These are phyloP conservation scores for Cladosporium colombiae DNA, from an alignment of 2,329 filamentous ascomycete genomes.

Conservation along the genomic window DNA sequence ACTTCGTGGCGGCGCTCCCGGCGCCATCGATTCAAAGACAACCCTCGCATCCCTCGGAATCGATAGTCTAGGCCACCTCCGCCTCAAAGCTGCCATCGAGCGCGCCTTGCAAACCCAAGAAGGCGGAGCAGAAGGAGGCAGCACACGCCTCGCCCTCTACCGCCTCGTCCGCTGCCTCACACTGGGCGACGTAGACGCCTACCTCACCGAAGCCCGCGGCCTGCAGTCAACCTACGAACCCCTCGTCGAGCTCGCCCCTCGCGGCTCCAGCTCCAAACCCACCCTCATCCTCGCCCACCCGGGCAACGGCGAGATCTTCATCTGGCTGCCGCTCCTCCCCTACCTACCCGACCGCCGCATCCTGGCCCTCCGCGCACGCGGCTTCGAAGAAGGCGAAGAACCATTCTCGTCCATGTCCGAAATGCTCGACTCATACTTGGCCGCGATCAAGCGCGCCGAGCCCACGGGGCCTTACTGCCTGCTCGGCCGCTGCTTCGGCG, in stretches of 20 bases:
- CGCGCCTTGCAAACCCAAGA: conserved; percentile 17
- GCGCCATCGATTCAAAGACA: background rate
- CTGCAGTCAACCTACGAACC: conserved; percentile 24
- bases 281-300: conserved; percentile 43
- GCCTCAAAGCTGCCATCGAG: conserved; percentile 27
- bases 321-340: conserved; percentile 41
- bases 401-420: conserved; percentile 44
- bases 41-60: conserved; percentile 23
- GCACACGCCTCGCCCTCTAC: background rate
- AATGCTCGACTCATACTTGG: conserved; percentile 43
- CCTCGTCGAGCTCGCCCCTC: conserved; percentile 18
- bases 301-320: conserved; percentile 42
- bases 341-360: conserved; percentile 48
- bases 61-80: conserved; percentile 24
- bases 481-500: conserved; percentile 54
- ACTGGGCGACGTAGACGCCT: conserved; percentile 12
- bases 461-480: conserved; percentile 55
- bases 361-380: conserved; percentile 49
- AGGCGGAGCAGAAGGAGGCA: background rate
- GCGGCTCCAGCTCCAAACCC: conserved; percentile 25
- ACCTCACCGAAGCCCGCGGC: conserved; percentile 36
- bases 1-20: conserved; percentile 21
- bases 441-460: conserved; percentile 46
- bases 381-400: conserved; percentile 46
- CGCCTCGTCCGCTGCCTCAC: conserved; percentile 4